Evolutionary conservation across 2,329 filamentous ascomycete species (phyloP), one percentile per base, ranked within the genome.

Genomic region (Fusarium sp.): DNA sequence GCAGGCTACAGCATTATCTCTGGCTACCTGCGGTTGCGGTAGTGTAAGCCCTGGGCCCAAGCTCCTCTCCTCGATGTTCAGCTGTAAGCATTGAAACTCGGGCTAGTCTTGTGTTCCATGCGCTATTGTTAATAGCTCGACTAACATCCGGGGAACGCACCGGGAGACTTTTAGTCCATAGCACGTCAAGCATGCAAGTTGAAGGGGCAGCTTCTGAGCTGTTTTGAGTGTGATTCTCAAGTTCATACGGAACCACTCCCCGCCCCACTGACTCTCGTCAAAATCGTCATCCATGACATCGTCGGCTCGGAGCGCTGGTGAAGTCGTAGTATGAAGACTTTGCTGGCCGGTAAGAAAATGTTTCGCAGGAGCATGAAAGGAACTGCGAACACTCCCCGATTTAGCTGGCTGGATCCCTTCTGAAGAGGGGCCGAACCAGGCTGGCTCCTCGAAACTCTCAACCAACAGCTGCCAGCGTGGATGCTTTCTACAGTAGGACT

Each of bases 201-300:
- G 40, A 53, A 69, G 38, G 42, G 48, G 34, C 45, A 63, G 28
- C 38, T 60, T 70, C 24, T 42, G 51, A 39, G 42, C 26, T 46
- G 43, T 49, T 42, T 53, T 51, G 57, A 39, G 42, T 57, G 24
- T 66, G 50, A 57, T 58, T 64, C 56, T 36, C 20, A 49, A 28
- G 36, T 53, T 53, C 36, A 20, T 44, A 24, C 56, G 67, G 72
- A 63, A 61, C 52, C 26, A 55, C 58, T 62, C 22, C 60, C 51
- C 52, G 64, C 66, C 71, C 72, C 72, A 67, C 69, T 63, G 44
- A 51, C 48, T 46, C 51, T 48, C 28, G 14, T 54, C 43, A 33
- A 51, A 52, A 38, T 71, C 69, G 72, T 69, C 72, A 74, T 74
- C 38, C 59, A 73, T 72, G 58, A 70, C 59, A 62, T 63, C 52